Conservation (phyloP, 306 rosid genomes). For the Herpetospermum pedunculosum region DNA sequence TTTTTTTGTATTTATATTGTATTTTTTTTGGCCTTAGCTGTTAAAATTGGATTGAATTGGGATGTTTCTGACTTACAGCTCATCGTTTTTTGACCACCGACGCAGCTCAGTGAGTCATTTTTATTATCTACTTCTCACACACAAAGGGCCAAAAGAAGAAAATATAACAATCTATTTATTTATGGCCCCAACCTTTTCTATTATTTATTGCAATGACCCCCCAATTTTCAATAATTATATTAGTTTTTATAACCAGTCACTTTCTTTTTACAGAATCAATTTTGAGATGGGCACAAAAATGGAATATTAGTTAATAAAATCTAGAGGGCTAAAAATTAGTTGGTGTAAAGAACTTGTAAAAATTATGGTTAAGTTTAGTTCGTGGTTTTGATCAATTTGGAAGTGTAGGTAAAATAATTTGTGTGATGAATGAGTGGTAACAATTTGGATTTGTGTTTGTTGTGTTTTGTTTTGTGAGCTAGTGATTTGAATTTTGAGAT, state of each 20-base stretch:
- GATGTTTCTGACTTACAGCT: conserved; percentile 5
- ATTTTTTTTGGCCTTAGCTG: neutral
- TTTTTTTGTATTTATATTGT: neutral
- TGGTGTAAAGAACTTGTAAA: neutral
- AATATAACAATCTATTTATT: neutral
- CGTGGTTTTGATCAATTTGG: too few species aligned
- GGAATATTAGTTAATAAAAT: neutral
- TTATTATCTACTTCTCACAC: neutral
- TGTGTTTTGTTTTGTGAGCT: too few species aligned
- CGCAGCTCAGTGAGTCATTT: neutral
- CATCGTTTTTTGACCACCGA: conserved; percentile 6
- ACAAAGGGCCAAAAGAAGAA: neutral
- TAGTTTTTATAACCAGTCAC: neutral
- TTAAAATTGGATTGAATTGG: neutral
- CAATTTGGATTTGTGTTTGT: too few species aligned
- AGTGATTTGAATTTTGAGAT: neutral
- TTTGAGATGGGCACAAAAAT: neutral
- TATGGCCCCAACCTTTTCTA: neutral
- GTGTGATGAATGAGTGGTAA: too few species aligned
- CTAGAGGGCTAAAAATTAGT: neutral
- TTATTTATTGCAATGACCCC: neutral
- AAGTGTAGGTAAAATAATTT: too few species aligned
- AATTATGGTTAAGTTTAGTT: too few species aligned
- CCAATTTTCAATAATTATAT: neutral
- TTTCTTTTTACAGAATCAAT: neutral